These are phyloP conservation scores for Nigrospora sphaerica DNA, from an alignment of 2,329 filamentous ascomycete species.

Conservation along the genomic window DNA sequence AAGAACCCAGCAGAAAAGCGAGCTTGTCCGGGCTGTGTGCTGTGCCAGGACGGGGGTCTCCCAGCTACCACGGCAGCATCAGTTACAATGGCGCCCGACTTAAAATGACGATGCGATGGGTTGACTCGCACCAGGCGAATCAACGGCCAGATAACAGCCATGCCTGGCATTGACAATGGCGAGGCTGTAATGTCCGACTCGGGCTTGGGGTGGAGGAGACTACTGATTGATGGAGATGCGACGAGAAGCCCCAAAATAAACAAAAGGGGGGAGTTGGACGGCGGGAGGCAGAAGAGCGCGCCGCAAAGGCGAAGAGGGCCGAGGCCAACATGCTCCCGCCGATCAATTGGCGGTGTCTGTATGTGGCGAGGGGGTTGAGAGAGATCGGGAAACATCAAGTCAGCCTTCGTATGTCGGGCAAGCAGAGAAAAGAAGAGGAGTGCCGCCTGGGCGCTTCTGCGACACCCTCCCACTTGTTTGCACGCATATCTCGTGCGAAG, in stretches of 20 bases:
- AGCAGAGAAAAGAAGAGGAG: no score
- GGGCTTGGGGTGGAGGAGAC: conserved; percentile 1
- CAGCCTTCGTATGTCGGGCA: no score
- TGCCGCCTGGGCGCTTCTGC: no score
- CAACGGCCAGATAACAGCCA: conserved; percentile 4
- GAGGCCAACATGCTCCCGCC: no score
- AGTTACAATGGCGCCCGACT: neutral
- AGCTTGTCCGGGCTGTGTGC: no score
- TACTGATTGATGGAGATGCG: neutral
- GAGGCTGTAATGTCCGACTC: conserved; percentile 9
- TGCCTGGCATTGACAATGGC: conserved; percentile 6
- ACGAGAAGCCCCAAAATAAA: neutral
- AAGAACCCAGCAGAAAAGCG: no score
- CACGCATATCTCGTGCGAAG: neutral
- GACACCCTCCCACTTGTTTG: no score
- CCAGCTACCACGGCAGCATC: no score
- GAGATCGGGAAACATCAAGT: no score
- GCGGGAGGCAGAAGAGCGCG: neutral
- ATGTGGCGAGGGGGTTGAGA: no score
- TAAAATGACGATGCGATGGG: conserved; percentile 7
- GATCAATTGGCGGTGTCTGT: no score
- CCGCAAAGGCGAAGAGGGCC: neutral
- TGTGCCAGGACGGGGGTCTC: no score
- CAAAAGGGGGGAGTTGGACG: neutral
- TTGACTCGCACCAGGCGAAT: conserved; percentile 4